phyloP scores from a whole-genome alignment of 192 early-diverging fungal species.

The Coemansia sp. region DNA sequence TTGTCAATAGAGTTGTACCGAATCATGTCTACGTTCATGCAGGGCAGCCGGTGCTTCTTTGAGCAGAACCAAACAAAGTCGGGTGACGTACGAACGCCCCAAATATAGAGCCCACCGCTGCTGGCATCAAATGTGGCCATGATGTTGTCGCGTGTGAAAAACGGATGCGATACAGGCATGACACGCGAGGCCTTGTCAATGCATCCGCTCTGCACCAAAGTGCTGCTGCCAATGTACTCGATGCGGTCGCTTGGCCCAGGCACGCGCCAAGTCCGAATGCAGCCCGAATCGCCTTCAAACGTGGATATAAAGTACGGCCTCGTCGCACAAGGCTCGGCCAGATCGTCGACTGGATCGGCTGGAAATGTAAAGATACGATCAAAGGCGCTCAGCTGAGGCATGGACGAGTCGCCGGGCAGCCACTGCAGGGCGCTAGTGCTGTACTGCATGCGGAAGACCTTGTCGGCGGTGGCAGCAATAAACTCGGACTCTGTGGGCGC shows the following conservation, averaged over 20 bases:
- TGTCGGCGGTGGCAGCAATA: conserved; percentile 41
- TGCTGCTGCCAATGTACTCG: conserved; percentile 19
- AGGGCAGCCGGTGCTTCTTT: conserved; percentile 48
- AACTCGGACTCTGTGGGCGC: conserved; percentile 46
- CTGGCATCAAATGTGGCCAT: conserved; percentile 46
- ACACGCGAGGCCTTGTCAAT: conserved; percentile 50
- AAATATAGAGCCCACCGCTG: conserved; percentile 42
- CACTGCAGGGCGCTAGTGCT: conserved; percentile 18
- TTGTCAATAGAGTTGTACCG: conserved; percentile 56
- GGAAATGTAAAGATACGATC: conserved; percentile 51
- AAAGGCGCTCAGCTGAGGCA: conserved; percentile 28
- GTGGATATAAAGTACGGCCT: conserved; percentile 44
- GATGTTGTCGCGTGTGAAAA: conserved; percentile 51
- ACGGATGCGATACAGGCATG: conserved; percentile 48
- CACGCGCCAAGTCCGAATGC: conserved; percentile 42
- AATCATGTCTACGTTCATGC: conserved; percentile 49
- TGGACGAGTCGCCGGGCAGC: conserved; percentile 18
- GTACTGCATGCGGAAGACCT: conserved; percentile 36
- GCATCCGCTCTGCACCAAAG: conserved; percentile 3
- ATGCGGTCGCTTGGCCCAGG: conserved; percentile 3
- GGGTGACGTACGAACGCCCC: conserved; percentile 40
- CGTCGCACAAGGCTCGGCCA: not conserved
- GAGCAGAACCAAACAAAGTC: conserved; percentile 44
- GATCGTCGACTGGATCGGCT: conserved; percentile 1
- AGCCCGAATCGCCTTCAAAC: conserved; percentile 10